Percentiles rank a stretch among this genome's conserved stretches.
phyloP scores from a whole-genome alignment of 371 early-diverging fungal species.

The Mucor circinelloides region DNA sequence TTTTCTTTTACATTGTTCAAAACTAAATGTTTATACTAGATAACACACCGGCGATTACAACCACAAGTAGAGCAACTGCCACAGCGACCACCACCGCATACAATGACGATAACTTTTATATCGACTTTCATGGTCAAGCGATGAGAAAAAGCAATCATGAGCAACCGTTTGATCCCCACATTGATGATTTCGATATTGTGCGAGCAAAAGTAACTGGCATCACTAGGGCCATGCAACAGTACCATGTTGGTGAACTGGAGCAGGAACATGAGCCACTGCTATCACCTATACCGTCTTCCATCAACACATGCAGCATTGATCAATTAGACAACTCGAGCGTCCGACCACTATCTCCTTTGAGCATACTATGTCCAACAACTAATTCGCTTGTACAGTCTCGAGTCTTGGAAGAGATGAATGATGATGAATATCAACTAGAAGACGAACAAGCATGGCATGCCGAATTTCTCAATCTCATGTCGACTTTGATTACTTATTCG shows the following conservation, averaged over 20 bases:
- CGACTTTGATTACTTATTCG: slow-evolving; percentile 17
- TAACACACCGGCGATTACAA: background rate
- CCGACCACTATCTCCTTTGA: background rate
- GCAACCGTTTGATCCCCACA: slow-evolving; percentile 8
- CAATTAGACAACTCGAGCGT: background rate
- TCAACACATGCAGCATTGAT: background rate
- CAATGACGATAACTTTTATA: background rate
- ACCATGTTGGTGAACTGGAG: slow-evolving; percentile 11
- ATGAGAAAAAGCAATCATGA: background rate
- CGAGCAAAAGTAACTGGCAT: slow-evolving; percentile 14
- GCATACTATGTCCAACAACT: slow-evolving; percentile 26
- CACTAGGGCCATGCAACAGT: slow-evolving; percentile 19
- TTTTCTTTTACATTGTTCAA: background rate
- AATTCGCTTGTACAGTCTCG: slow-evolving; percentile 32
- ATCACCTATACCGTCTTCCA: background rate
- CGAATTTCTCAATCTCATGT: slow-evolving; percentile 24
- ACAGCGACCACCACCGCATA: background rate
- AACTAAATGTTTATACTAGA: background rate
- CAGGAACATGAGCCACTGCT: background rate
- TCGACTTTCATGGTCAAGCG: background rate
- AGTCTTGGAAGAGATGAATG: background rate
- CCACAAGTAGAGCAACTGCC: background rate
- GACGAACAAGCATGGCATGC: slow-evolving; percentile 22
- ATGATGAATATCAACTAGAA: slow-evolving; percentile 1
- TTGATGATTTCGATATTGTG: slow-evolving; percentile 16